phyloP scores from a whole-genome alignment of 768 basidiomycete species.

The Lactarius akahatsu region DNA sequence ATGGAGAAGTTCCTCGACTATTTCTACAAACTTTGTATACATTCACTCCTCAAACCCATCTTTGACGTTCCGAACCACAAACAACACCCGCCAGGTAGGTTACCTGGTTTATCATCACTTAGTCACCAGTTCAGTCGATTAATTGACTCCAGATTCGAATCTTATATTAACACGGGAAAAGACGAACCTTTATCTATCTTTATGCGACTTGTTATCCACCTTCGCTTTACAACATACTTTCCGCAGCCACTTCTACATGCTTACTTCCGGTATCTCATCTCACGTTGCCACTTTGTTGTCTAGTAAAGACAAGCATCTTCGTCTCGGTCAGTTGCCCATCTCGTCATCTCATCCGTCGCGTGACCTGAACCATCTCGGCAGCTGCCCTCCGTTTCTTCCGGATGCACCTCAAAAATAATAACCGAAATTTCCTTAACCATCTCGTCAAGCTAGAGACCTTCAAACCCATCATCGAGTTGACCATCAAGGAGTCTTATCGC shows the following conservation, averaged over 20 bases:
- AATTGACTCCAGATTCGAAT: slow-evolving; percentile 44
- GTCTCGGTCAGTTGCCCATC: slow-evolving; percentile 64
- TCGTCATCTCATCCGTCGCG: slow-evolving; percentile 29
- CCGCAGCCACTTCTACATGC: slow-evolving; percentile 86
- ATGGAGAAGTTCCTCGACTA: slow-evolving; percentile 90
- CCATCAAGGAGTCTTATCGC: slow-evolving; percentile 75
- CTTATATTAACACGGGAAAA: slow-evolving; percentile 67
- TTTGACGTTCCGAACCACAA: slow-evolving; percentile 69
- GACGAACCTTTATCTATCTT: slow-evolving; percentile 81
- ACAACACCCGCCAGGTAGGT: slow-evolving; percentile 35
- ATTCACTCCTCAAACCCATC: slow-evolving; percentile 80
- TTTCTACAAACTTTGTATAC: slow-evolving; percentile 84
- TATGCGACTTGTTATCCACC: slow-evolving; percentile 89
- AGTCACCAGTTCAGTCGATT: not conserved
- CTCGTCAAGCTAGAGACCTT: slow-evolving; percentile 84
- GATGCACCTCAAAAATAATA: slow-evolving; percentile 77
- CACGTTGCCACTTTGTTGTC: slow-evolving; percentile 77
- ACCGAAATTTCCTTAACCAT: slow-evolving; percentile 69
- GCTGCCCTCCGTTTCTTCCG: slow-evolving; percentile 94
- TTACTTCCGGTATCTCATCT: slow-evolving; percentile 73
- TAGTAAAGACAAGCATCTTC: slow-evolving; percentile 86
- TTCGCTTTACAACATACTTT: slow-evolving; percentile 88
- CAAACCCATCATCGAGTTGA: slow-evolving; percentile 78
- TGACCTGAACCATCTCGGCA: slow-evolving; percentile 35
- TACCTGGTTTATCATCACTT: not conserved